phyloP scores from a whole-genome alignment of 2,329 filamentous ascomycete genomes.

The Keithomyces neogunnii region DNA sequence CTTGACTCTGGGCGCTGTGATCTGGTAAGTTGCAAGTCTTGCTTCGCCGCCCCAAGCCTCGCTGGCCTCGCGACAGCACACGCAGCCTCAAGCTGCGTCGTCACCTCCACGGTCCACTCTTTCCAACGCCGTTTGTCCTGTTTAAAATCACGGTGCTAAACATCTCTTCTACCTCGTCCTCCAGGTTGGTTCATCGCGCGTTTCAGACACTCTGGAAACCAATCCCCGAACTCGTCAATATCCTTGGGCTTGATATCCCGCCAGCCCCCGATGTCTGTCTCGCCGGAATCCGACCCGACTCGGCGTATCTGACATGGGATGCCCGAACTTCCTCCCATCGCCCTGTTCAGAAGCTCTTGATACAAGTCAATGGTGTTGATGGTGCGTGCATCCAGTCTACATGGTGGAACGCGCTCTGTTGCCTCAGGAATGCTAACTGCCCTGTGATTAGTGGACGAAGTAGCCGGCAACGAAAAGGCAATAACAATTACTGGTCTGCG shows the following conservation, averaged over 20 bases:
- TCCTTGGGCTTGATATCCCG: conserved; percentile 90
- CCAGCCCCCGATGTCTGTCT: conserved; percentile 83
- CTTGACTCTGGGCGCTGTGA: conserved; percentile 41
- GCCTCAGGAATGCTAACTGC: neutral
- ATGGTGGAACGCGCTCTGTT: neutral
- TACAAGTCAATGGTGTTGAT: conserved; percentile 89
- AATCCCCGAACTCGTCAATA: conserved; percentile 80
- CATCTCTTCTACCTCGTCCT: conserved; percentile 1
- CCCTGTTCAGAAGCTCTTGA: conserved; percentile 75
- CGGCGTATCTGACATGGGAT: conserved; percentile 79
- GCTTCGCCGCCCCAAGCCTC: conserved; percentile 2
- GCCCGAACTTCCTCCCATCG: conserved; percentile 58
- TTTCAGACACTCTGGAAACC: conserved; percentile 86
- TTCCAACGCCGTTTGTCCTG: neutral
- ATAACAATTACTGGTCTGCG: conserved; percentile 84
- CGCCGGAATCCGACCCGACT: conserved; percentile 78
- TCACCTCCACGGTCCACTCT: too few species aligned
- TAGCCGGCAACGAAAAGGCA: conserved; percentile 44
- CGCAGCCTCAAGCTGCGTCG: neutral
- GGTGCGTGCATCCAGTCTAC: conserved; percentile 42
- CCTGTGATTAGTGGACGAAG: conserved; percentile 62
- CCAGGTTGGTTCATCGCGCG: conserved; percentile 74
- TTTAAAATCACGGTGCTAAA: conserved; percentile 7
- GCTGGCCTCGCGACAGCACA: neutral
- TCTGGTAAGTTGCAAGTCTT: conserved; percentile 36